Evolutionary conservation across 805 yeast genomes (phyloP), one percentile per base, ranked within the genome.

Genomic region (Wickerhamiella cacticola): DNA sequence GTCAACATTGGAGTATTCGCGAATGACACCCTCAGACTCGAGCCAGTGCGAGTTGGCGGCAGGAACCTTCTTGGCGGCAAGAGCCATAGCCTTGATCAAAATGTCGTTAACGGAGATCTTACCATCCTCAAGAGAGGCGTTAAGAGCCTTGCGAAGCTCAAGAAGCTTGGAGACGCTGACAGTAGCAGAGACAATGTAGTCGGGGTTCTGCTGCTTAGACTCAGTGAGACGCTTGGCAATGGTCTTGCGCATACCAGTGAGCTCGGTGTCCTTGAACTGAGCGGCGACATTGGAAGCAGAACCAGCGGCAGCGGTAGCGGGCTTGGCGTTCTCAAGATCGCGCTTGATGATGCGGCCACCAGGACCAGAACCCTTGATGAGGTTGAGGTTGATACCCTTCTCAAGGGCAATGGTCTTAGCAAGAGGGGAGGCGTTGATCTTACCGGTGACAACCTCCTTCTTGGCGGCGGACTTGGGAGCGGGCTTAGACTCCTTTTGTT

Each of bases 31-130:
- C 70, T 92, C 82, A 34, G 74, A 68, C 64, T 80, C 94, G 60
- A 92, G 75, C 92, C 96, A 92, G 65, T 88, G 83, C 21, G 96
- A 78, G 74, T 92, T 92, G 56, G 80, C 95, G 56, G 81, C 87
- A 53, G 98, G 98, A 48, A 88, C 95, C 69, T 89, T 79, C 67
- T 73, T 73, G 50, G 83, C 76, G 48, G 99, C 97, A 59, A 78
- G 76, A 48, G 96, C 88, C 60, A 92, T 75, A 52, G 97, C 97
- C 75, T 92, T 92, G 68, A 92, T 77, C 63, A 92, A 74, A 61
- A 92, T 76, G 67, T 92, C 99, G 67, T 92, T 92, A 60, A 92
- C 87, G 13, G 96, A 87, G 61, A 92, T 71, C 71, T 79, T 87
- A 64, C 87, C 96, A 51, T 85, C 82, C 48, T 92, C 81, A 45